These are phyloP conservation scores for Ceratocystis papillata DNA, from an alignment of 2,329 filamentous ascomycete species.

Conservation along the genomic window DNA sequence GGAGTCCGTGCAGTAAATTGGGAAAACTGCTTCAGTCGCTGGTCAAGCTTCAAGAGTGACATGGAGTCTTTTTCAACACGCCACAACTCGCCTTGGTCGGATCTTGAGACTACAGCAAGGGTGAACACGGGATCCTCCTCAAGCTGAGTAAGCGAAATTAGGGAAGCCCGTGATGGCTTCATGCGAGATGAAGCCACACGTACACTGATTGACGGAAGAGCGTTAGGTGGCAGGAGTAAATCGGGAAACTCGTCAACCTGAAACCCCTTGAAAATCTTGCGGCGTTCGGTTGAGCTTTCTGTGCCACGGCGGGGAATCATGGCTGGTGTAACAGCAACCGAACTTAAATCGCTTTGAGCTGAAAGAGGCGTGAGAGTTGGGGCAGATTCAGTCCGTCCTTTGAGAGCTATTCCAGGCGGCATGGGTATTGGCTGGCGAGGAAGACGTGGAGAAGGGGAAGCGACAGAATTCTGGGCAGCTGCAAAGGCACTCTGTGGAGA, in stretches of 20 bases:
- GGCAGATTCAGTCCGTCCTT: slow-evolving; percentile 5
- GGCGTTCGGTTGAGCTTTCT: slow-evolving; percentile 37
- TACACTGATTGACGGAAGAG: slow-evolving; percentile 72
- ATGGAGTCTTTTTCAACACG: slow-evolving; percentile 83
- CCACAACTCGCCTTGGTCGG: slow-evolving; percentile 72
- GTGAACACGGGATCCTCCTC: slow-evolving; percentile 95
- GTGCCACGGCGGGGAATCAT: slow-evolving; percentile 25
- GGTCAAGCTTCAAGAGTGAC: slow-evolving; percentile 71
- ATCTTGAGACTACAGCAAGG: slow-evolving; percentile 69
- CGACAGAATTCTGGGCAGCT: neutral
- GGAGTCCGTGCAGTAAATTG: slow-evolving; percentile 66
- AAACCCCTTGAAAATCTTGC: slow-evolving; percentile 61
- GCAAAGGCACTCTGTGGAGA: slow-evolving; percentile 37
- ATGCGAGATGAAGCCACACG: slow-evolving; percentile 90
- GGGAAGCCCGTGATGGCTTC: slow-evolving; percentile 77
- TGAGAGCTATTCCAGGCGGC: slow-evolving; percentile 37
- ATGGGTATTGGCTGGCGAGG: slow-evolving; percentile 63
- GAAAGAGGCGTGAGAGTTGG: slow-evolving; percentile 26
- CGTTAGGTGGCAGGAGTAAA: slow-evolving; percentile 75
- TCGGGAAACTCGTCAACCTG: slow-evolving; percentile 79
- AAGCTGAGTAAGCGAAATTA: slow-evolving; percentile 64
- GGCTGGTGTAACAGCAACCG: slow-evolving; percentile 3
- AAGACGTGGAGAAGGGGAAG: slow-evolving; percentile 51
- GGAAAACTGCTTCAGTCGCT: slow-evolving; percentile 59
- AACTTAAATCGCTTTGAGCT: slow-evolving; percentile 30